These are phyloP conservation scores for Pterula multifida DNA, from an alignment of 1,284 basidiomycete genomes.

Conservation along the genomic window DNA sequence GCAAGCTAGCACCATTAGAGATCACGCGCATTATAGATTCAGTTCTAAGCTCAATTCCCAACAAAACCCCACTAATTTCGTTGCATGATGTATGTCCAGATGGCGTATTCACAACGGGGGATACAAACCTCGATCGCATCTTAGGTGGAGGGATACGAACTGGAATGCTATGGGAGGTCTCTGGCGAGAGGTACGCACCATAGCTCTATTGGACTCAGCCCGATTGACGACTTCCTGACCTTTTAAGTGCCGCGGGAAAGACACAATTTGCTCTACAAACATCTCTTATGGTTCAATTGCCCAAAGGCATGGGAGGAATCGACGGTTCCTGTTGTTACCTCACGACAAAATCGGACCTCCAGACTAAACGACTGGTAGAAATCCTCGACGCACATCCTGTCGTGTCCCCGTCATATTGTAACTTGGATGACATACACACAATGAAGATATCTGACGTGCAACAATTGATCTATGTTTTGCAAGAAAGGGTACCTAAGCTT, in stretches of 20 bases:
- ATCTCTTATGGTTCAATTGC: constrained; percentile 64
- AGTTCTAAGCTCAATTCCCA: constrained; percentile 20
- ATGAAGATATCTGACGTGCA: constrained; percentile 46
- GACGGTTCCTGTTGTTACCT: constrained; percentile 61
- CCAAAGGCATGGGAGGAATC: constrained; percentile 35
- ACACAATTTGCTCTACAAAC: constrained; percentile 77
- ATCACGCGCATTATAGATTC: constrained; percentile 35
- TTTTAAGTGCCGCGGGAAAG: constrained; percentile 71
- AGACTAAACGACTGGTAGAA: constrained; percentile 53
- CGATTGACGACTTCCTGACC: constrained; percentile 6
- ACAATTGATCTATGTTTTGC: constrained; percentile 57
- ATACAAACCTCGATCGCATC: constrained; percentile 46
- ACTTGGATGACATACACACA: constrained; percentile 60
- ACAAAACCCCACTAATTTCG: neutral
- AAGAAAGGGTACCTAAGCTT: constrained; percentile 48
- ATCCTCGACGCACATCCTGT: constrained; percentile 39
- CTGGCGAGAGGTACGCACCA: constrained; percentile 66
- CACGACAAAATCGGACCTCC: constrained; percentile 61
- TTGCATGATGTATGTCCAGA: neutral
- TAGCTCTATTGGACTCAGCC: constrained; percentile 5
- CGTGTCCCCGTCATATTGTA: constrained; percentile 31
- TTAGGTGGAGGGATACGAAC: constrained; percentile 68
- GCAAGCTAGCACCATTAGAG: constrained; percentile 35
- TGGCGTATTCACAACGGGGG: constrained; percentile 51
- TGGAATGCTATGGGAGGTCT: constrained; percentile 74